Evolutionary conservation across 306 rosid genomes (phyloP).

Genomic region (Dalbergia cultrata): DNA sequence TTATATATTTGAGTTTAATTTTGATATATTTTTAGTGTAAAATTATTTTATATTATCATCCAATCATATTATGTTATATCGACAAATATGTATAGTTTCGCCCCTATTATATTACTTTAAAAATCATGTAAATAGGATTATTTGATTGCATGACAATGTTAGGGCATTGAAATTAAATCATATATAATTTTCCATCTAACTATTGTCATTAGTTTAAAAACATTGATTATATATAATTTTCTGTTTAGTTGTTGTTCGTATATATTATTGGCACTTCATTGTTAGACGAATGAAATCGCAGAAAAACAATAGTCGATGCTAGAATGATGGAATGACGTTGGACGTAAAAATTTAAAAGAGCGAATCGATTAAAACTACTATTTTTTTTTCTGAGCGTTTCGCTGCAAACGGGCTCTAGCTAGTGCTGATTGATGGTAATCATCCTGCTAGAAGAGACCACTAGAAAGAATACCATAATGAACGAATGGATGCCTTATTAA

Average conservation of each 20-base stretch:
- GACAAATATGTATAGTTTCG: no score
- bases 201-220: neutral
- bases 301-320: neutral
- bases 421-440: neutral
- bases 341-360: neutral
- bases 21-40: no score
- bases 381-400: neutral
- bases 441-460: neutral
- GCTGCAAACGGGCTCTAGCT: neutral
- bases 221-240: neutral
- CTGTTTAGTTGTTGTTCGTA: neutral
- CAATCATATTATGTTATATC: no score
- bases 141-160: no score
- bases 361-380: neutral
- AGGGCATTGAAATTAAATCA: no score
- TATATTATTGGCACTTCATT: neutral
- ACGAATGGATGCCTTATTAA: neutral
- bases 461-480: neutral
- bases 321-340: neutral
- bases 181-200: neutral
- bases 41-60: no score
- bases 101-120: no score
- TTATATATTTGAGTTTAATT: no score
- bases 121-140: no score
- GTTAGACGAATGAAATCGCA: neutral